Percentiles rank a stretch among this genome's conserved stretches.
These are phyloP conservation scores for Leccinum brunneo-olivaceum DNA, from an alignment of 1,284 basidiomycete species.

Conservation along the genomic window DNA sequence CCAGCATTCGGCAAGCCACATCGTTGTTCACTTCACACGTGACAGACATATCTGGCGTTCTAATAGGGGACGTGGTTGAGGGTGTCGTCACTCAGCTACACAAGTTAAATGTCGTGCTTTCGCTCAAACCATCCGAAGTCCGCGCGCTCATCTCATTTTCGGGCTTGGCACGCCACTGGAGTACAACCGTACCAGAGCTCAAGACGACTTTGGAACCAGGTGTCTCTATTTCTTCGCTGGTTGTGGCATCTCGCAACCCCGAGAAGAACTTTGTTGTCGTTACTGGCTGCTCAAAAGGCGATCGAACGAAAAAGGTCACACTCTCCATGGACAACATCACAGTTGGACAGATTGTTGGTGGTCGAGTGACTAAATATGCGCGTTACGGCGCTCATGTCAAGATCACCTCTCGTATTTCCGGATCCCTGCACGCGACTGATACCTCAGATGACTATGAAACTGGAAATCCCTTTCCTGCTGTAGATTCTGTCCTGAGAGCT, in stretches of 20 bases:
- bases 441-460: conserved; percentile 70
- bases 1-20: conserved; percentile 82
- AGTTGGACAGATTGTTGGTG: conserved; percentile 69
- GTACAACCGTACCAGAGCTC: conserved; percentile 64
- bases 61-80: conserved; percentile 70
- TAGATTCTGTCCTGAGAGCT: conserved; percentile 66
- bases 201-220: conserved; percentile 62
- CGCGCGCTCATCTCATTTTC: conserved; percentile 82
- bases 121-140: conserved; percentile 64
- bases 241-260: conserved; percentile 85
- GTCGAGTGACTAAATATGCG: conserved; percentile 68
- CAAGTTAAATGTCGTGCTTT: conserved; percentile 76
- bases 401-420: conserved; percentile 62
- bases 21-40: conserved; percentile 44
- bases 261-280: conserved; percentile 88
- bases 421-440: conserved; percentile 77
- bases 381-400: conserved; percentile 72
- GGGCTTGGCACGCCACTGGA: conserved; percentile 81
- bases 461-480: conserved; percentile 51
- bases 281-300: conserved; percentile 57
- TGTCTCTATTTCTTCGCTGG: conserved; percentile 70
- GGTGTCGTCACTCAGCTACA: conserved; percentile 76
- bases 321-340: conserved; percentile 62
- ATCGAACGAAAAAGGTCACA: conserved; percentile 42
- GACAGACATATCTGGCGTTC: conserved; percentile 63